A percentile compares a stretch with the other conserved stretches of the same genome.
Evolutionary conservation across 192 early-diverging fungal genomes (phyloP).

Genomic region (Mortierella claussenii): DNA sequence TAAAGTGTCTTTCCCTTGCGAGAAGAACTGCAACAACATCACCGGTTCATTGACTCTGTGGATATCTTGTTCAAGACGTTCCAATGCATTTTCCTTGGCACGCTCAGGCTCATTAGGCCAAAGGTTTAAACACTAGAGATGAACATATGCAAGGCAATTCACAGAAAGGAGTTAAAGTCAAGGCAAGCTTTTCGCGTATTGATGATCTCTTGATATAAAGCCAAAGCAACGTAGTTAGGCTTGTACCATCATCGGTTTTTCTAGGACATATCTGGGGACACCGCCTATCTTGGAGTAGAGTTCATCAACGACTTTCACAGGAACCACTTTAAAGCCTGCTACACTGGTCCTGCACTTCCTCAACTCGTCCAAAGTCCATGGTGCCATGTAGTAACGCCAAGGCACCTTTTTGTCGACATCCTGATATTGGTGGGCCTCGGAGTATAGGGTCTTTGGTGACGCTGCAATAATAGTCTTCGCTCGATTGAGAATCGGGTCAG

Average conservation of each 20-base stretch:
- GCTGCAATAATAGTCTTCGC: slow-evolving; percentile 15
- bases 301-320: slow-evolving; percentile 13
- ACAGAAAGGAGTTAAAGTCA: no score
- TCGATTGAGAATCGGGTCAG: slow-evolving; percentile 9
- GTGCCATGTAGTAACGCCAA: slow-evolving; percentile 24
- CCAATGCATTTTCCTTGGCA: slow-evolving; percentile 12
- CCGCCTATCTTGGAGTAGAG: slow-evolving; percentile 21
- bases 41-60: slow-evolving; percentile 5
- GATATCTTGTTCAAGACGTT: slow-evolving; percentile 20
- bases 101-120: not conserved
- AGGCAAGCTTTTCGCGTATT: no score
- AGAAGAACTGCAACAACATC: slow-evolving; percentile 23
- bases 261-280: slow-evolving; percentile 40
- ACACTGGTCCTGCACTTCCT: not conserved
- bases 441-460: slow-evolving; percentile 11
- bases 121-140: no score
- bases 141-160: no score
- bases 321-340: not conserved
- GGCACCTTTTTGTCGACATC: slow-evolving; percentile 10
- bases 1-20: slow-evolving; percentile 9
- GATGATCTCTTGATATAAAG: no score
- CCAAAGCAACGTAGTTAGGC: no score
- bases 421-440: slow-evolving; percentile 9
- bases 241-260: not conserved
- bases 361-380: slow-evolving; percentile 15